phyloP scores from a whole-genome alignment of 2,329 filamentous ascomycete species.

The Microsporum ferrugineum region DNA sequence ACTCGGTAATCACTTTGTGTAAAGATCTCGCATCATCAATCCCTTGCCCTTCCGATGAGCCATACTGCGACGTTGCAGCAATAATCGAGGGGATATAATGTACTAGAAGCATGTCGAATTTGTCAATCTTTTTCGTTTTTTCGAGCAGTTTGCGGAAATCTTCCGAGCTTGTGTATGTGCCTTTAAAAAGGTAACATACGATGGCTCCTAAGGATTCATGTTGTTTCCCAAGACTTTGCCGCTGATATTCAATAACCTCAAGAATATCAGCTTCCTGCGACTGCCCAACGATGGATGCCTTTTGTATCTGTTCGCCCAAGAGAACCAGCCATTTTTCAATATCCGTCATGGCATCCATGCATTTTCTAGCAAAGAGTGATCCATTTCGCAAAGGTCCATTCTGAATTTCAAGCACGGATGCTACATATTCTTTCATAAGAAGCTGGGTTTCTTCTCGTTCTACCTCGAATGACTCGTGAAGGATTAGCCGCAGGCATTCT shows the following conservation, averaged over 20 bases:
- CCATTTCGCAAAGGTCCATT: slow-evolving; percentile 38
- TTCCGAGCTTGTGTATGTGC: slow-evolving; percentile 54
- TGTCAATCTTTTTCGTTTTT: slow-evolving; percentile 57
- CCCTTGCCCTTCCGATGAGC: slow-evolving; percentile 60
- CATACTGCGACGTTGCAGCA: slow-evolving; percentile 64
- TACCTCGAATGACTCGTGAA: slow-evolving; percentile 55
- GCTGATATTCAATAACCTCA: slow-evolving; percentile 71
- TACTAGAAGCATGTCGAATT: slow-evolving; percentile 61
- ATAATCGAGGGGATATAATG: slow-evolving; percentile 75
- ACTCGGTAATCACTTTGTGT: slow-evolving; percentile 55
- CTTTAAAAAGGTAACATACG: slow-evolving; percentile 65
- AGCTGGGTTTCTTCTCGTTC: slow-evolving; percentile 46
- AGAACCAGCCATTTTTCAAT: slow-evolving; percentile 67
- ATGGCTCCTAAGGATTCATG: slow-evolving; percentile 83
- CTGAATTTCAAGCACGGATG: slow-evolving; percentile 48
- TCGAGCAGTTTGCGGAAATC: slow-evolving; percentile 66
- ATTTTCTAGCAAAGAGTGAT: slow-evolving; percentile 59
- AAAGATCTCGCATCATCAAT: slow-evolving; percentile 59
- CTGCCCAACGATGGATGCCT: slow-evolving; percentile 62
- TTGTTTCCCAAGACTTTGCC: slow-evolving; percentile 69
- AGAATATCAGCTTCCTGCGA: slow-evolving; percentile 52
- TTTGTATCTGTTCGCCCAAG: slow-evolving; percentile 64
- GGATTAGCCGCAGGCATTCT: slow-evolving; percentile 68
- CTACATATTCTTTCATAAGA: slow-evolving; percentile 45
- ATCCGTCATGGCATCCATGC: slow-evolving; percentile 61